Conservation (phyloP, 1,284 basidiomycete genomes). For the Phylloboletellus chloephorus region DNA sequence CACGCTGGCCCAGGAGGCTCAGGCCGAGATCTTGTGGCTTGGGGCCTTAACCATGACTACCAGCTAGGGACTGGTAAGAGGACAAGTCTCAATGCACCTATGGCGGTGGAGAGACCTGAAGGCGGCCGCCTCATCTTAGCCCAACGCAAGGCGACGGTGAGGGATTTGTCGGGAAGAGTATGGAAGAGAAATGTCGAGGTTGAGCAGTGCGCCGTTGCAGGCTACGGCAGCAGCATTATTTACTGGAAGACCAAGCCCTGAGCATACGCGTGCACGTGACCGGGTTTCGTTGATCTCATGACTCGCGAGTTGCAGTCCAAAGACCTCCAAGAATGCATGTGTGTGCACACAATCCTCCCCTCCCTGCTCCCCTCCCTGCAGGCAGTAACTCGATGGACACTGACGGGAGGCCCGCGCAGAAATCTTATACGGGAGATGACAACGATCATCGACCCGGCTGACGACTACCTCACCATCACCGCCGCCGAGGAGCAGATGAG, state of each 20-base stretch:
- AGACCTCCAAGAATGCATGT: constrained; percentile 35
- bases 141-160: constrained; percentile 50
- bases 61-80: constrained; percentile 86
- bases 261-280: constrained; percentile 11
- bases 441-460: constrained; percentile 65
- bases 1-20: constrained; percentile 43
- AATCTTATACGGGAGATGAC: constrained; percentile 63
- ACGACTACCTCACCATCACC: constrained; percentile 68
- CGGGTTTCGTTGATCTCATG: constrained; percentile 12
- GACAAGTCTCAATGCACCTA: constrained; percentile 67
- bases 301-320: constrained; percentile 30
- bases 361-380: too few relatives aligned
- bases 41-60: constrained; percentile 69
- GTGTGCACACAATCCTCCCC: constrained; percentile 1
- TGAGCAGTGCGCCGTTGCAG: constrained; percentile 63
- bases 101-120: constrained; percentile 45
- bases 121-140: constrained; percentile 56
- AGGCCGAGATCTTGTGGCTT: constrained; percentile 59
- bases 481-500: constrained; percentile 64
- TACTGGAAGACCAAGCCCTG: constrained; percentile 63
- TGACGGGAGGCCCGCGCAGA: constrained; percentile 32
- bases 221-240: constrained; percentile 60
- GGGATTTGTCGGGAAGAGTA: constrained; percentile 59
- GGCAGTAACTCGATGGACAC: background rate
- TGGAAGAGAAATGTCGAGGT: constrained; percentile 64